These are phyloP conservation scores for Silene coronaria DNA, from an alignment of 179 eudicot genomes.

Conservation along the genomic window DNA sequence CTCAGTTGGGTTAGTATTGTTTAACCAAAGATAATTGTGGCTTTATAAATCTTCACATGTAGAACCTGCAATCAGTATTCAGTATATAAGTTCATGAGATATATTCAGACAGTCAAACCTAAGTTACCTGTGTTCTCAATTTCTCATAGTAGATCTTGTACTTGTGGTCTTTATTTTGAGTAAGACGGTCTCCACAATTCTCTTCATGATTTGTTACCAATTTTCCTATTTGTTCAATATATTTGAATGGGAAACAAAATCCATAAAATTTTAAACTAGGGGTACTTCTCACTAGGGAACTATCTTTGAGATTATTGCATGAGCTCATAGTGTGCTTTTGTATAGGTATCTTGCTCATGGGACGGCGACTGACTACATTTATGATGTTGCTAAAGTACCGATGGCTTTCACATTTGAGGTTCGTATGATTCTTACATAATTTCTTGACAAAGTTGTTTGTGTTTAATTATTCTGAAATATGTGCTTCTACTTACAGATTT, in stretches of 20 bases:
- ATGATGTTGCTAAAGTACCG: slow-evolving; percentile 81
- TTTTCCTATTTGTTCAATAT: neutral
- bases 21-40: neutral
- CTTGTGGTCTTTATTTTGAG: neutral
- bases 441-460: neutral
- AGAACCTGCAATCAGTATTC: neutral
- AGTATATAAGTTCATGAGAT: neutral
- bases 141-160: neutral
- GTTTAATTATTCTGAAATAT: neutral
- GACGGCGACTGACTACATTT: slow-evolving; percentile 91
- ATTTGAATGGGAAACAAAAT: neutral
- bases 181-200: neutral
- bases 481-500: slow-evolving; percentile 46
- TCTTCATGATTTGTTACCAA: neutral
- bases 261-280: neutral
- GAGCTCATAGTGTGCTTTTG: neutral
- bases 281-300: neutral
- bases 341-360: slow-evolving; percentile 95
- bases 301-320: slow-evolving; percentile 5
- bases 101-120: too few species aligned
- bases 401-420: slow-evolving; percentile 99
- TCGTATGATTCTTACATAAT: slow-evolving; percentile 9
- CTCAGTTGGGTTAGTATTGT: slow-evolving; percentile 77
- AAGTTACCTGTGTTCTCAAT: neutral
- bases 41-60: neutral